Percentiles rank a stretch among this genome's conserved stretches.
phyloP scores from a whole-genome alignment of 106 monocot genomes.

The Posidonia australis region DNA sequence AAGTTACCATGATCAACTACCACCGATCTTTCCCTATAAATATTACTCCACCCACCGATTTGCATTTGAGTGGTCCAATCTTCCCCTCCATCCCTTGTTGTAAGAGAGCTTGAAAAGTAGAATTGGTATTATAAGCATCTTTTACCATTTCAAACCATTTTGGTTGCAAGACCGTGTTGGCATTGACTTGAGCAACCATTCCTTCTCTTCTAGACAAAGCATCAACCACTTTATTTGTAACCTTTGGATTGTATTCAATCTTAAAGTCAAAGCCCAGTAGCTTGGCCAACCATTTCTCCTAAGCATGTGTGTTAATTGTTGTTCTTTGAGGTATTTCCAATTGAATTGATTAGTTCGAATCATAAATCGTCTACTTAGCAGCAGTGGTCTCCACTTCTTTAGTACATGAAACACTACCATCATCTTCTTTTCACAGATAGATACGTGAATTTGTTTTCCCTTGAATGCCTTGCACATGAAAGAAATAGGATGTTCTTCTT shows the following conservation, averaged over 20 bases:
- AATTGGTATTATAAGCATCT: background rate
- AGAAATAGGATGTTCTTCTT: background rate
- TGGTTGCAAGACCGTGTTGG: background rate
- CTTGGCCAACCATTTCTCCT: background rate
- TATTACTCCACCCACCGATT: background rate
- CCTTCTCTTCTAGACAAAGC: background rate
- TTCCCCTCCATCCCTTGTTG: background rate
- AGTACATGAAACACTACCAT: background rate
- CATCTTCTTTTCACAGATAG: constrained; percentile 9
- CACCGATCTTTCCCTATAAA: background rate
- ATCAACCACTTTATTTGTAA: background rate
- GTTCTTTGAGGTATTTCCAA: background rate
- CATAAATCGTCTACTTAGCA: background rate
- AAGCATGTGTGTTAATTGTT: background rate
- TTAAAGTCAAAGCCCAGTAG: constrained; percentile 4
- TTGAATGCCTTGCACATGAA: background rate
- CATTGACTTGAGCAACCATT: background rate
- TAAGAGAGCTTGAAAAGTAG: background rate
- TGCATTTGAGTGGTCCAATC: background rate
- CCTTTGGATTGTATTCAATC: background rate
- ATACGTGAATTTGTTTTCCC: background rate
- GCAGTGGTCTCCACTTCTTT: background rate
- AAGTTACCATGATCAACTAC: background rate
- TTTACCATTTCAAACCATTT: background rate
- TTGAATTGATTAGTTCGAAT: background rate